Evolutionary conservation across 768 basidiomycete species (phyloP), one percentile per base, ranked within the genome.

Genomic region (Leccinum barrowsii): DNA sequence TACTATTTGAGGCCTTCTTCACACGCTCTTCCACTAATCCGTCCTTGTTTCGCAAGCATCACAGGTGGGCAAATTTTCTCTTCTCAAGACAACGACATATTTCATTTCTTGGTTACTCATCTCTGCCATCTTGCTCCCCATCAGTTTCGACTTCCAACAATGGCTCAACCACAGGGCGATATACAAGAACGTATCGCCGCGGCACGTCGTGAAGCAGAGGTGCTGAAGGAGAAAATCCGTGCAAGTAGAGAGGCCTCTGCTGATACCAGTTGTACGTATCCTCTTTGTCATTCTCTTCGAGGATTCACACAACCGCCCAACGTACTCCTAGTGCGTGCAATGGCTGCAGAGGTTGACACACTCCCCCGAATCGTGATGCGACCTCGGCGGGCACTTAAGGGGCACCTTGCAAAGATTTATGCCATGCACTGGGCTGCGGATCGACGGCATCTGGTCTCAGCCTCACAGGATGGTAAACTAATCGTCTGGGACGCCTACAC

Each of bases 401-500:
- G 96, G 26, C 96, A 99, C 76, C 86, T 99, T 54, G 96, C 96
- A 61, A 99, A 99, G 82, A 98, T 99, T 70, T 99, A 99, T 74
- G 96, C 96, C 50, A 97, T 99, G 92, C 97, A 99, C 75, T 99
- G 97, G 97, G 90, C 96, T 34, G 87, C 90, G 54, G 96, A 99
- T 80, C 85, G 94, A 69, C 83, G 97, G 67, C 96, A 99, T 79
- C 85, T 99, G 60, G 96, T 99, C 35, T 98, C 97, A 15, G 96
- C 96, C n/a, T 98, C 96, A 2, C 96, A 99, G 73, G 96, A 99
- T 71, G 96, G 96, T 54, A 99, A 99, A 75, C 85, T 99, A 59
- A 98, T 99, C 71, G 96, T 99, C 55, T 99, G 96, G 96, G 96
- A 99, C 75, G 96, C 96, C 52, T 98, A 98, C 76, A 98, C 96